Conservation (phyloP, 2,329 filamentous ascomycete genomes). For the Cordyceps sp. region DNA sequence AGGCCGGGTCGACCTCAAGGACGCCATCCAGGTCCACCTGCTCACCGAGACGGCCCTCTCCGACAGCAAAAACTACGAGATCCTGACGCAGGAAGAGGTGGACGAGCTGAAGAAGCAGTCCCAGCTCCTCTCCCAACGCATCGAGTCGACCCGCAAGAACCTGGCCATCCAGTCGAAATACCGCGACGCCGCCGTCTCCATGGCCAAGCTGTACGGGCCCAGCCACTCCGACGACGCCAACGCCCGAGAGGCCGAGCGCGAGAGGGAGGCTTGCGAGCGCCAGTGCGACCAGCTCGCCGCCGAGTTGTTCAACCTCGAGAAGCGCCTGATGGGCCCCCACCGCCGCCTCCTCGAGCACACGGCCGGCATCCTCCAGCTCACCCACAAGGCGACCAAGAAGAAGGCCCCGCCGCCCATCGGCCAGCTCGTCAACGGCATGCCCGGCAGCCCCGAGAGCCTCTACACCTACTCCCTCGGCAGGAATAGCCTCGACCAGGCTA, state of each 20-base stretch:
- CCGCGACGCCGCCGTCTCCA: conserved; percentile 77
- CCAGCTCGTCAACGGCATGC: conserved; percentile 38
- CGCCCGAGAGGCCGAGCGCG: conserved; percentile 50
- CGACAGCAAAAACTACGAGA: conserved; percentile 72
- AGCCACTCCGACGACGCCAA: conserved; percentile 32
- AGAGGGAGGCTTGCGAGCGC: conserved; percentile 55
- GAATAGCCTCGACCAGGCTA: conserved; percentile 36
- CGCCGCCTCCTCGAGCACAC: conserved; percentile 73
- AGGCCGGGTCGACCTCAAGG: conserved; percentile 43
- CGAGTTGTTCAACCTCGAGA: conserved; percentile 68
- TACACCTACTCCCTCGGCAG: conserved; percentile 50
- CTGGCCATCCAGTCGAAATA: conserved; percentile 85
- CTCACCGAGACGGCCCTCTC: conserved; percentile 84
- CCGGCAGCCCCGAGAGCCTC: conserved; percentile 62
- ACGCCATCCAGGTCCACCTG: conserved; percentile 72
- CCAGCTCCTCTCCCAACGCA: conserved; percentile 52
- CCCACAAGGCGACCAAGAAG: conserved; percentile 60
- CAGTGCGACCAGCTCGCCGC: conserved; percentile 75
- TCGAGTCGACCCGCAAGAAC: conserved; percentile 68
- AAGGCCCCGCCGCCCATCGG: conserved; percentile 23
- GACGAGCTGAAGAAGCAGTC: conserved; percentile 83
- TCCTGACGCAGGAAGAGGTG: conserved; percentile 81
- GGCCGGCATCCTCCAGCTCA: conserved; percentile 79
- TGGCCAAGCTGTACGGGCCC: conserved; percentile 65
- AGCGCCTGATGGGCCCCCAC: conserved; percentile 57